Conservation (phyloP, 2,329 filamentous ascomycete species). For the Emergomyces orientalis region DNA sequence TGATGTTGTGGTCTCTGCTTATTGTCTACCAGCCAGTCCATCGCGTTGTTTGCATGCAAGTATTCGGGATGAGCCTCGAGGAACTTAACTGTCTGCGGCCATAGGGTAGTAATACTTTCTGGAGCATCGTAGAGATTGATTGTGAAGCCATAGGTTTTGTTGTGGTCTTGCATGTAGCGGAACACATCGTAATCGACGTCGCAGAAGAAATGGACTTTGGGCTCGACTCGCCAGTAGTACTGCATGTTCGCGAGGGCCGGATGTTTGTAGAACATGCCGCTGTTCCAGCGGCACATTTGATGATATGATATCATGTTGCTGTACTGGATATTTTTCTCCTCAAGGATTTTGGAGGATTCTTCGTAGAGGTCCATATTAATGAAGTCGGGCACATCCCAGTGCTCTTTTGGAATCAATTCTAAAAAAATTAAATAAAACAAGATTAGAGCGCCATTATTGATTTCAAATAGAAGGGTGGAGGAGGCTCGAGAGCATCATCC, state of each 20-base stretch:
- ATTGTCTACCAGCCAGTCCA: conserved; percentile 77
- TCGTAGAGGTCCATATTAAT: conserved; percentile 79
- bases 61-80: conserved; percentile 74
- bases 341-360: conserved; percentile 73
- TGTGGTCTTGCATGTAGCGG: conserved; percentile 93
- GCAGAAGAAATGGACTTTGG: conserved; percentile 98
- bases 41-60: conserved; percentile 72
- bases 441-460: conserved; percentile 8
- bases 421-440: conserved; percentile 20
- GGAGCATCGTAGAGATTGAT: conserved; percentile 94
- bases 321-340: conserved; percentile 83
- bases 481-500: conserved; percentile 14
- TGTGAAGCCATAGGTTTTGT: conserved; percentile 98
- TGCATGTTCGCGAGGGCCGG: conserved; percentile 70
- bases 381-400: conserved; percentile 88
- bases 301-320: conserved; percentile 84
- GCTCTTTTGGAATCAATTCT: conserved; percentile 82
- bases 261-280: conserved; percentile 94
- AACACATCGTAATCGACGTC: conserved; percentile 98
- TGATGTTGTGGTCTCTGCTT: conserved; percentile 69
- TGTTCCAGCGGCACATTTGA: conserved; percentile 99
- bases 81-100: conserved; percentile 94
- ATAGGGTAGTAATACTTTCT: conserved; percentile 73
- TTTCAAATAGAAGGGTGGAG: background rate
- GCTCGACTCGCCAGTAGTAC: conserved; percentile 98